Base-by-base conservation (phyloP, 1,284 basidiomycete species). In the Ceratobasidium papillatum region DNA sequence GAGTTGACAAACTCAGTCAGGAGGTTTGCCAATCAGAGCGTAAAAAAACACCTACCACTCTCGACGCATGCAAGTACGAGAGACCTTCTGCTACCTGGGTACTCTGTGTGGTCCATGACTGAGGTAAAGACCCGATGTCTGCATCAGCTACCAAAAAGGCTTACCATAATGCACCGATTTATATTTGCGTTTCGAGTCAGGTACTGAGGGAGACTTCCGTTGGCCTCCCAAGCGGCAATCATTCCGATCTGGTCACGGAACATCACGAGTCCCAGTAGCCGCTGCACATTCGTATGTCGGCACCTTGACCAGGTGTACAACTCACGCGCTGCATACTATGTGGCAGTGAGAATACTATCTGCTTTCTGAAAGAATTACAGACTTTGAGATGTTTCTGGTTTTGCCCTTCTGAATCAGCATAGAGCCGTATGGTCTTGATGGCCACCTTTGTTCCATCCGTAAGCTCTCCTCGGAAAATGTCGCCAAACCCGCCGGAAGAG, bases 281-380 rank as follows among this genome's bases (percentile, higher is more conserved):
- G 12, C 12, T 51, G 30, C 14, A 66, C 47, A n/a, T 66, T 66
- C 3, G 27, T 47, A 49, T 66, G 64, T 41, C 38, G 64, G 49
- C 64, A 66, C 54, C 54, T 66, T 3, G 64, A 66, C 64, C 64
- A 66, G 14, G 47, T 54, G 49, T 66, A 47, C 8, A 66, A 22
- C 49, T 66, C 64, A 3, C 30, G 25, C 1, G 64, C 64, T 5
- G 64, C 64, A 36, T 54, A 14, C 64, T 66, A 32, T n/a, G 2
- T 1, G 30, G 19, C 12, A 3, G 8, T 51, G n/a, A 45, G 32
- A n/a, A 30, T 1, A 7, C 8, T 22, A n/a, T 5, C 19, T 30
- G 2, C 14, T 4, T 17, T 9, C 8, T 17, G 22, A 41, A 4
- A 51, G 12, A 19, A 5, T 7, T 34, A 14, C 65, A 27, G 3